Evolutionary conservation across 768 basidiomycete species (phyloP), one percentile per base, ranked within the genome.

Genomic region (Termitomyces sp.): DNA sequence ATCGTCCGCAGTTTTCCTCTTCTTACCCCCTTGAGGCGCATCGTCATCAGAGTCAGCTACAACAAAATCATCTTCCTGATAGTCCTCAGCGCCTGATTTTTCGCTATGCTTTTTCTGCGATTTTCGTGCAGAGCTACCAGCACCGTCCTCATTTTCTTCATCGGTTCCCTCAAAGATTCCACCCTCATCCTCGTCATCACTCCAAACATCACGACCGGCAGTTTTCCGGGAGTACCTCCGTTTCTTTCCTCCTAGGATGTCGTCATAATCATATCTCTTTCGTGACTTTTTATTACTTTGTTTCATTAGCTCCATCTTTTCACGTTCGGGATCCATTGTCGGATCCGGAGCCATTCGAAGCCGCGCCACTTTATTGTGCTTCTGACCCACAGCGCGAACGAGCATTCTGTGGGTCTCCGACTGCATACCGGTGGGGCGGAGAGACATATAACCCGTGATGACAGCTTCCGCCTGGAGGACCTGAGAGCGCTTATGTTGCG

Each of bases 391-490:
- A 40, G 90, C 86, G 38, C 87, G 85, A 7, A 93, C 94, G 40
- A 95, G 79, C 83, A 92, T 88, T 52, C 89, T 84, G 70, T 96
- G 93, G 14, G 91, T 91, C 70, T 90, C 88, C 5, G 88, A 90
- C 68, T 93, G 88, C 88, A 94, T 93, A 58, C 90, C 88, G 4
- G 91, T 90, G 3, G 94, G 94, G 3, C 88, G 86, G 58, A 96
- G 76, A 43, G 84, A 80, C 83, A 95, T 87, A 65, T 86, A 84
- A 42, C 93, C 93, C 2, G 90, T 89, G 57, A 94, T 78, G 58
- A 88, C 75, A 3, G 90, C 87, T 68, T 94, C 92, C 26, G 90
- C 81, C 70, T 95, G 93, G n/a, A 92, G 79, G 18, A 95, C 86
- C 62, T 88, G 85, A 2, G 89, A 87, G 46, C 87, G 84, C 69